phyloP scores from a whole-genome alignment of 345 rosid genomes.

The Conringia planisiliqua region DNA sequence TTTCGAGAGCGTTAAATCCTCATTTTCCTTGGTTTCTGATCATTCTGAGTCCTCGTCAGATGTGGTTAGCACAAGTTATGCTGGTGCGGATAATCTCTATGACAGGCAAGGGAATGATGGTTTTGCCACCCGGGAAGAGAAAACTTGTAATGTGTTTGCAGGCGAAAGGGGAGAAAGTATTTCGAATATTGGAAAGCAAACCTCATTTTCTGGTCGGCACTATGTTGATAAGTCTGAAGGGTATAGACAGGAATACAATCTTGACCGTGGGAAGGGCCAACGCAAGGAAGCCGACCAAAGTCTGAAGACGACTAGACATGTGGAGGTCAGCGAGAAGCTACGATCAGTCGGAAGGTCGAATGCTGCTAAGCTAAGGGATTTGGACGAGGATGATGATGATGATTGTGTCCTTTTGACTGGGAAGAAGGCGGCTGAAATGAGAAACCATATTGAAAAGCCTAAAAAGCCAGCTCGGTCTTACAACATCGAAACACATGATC shows the following conservation, averaged over 20 bases:
- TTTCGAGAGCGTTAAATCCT: constrained; percentile 45
- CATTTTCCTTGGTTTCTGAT: constrained; percentile 40
- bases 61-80: neutral
- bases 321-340: constrained; percentile 36
- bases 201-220: constrained; percentile 26
- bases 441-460: constrained; percentile 26
- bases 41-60: constrained; percentile 20
- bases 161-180: constrained; percentile 18
- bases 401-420: constrained; percentile 45
- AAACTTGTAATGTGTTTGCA: neutral
- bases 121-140: constrained; percentile 23
- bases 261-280: constrained; percentile 28
- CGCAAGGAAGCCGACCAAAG: constrained; percentile 23
- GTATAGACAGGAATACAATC: neutral
- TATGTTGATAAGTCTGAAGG: constrained; percentile 37
- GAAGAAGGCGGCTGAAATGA: constrained; percentile 28
- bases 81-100: constrained; percentile 18
- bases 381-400: constrained; percentile 39
- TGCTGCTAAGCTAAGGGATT: constrained; percentile 34
- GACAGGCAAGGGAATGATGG: constrained; percentile 20
- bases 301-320: constrained; percentile 34
- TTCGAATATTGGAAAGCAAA: constrained; percentile 17
- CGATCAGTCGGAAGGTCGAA: constrained; percentile 41
- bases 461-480: constrained; percentile 29
- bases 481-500: constrained; percentile 37